Evolutionary conservation across 305 asterid genomes (phyloP).

Genomic region (Solanum hybrid): DNA sequence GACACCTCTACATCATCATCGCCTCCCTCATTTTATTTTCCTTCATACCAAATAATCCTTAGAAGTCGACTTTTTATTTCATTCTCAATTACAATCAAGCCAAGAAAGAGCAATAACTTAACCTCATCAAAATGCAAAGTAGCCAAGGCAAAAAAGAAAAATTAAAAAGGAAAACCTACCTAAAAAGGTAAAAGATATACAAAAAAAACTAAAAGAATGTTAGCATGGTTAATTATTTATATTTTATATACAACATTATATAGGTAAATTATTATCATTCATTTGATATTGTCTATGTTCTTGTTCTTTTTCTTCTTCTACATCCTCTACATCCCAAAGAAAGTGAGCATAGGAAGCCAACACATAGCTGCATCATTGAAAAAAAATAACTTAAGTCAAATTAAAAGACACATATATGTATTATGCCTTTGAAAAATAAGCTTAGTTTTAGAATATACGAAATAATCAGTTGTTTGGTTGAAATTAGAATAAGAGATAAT

Average conservation of each 20-base stretch:
- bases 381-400: not conserved
- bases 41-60: not conserved
- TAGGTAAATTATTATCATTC: not conserved
- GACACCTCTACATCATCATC: too few species aligned
- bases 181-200: not conserved
- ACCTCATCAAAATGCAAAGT: not conserved
- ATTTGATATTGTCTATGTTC: not conserved
- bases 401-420: too few species aligned
- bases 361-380: conserved; percentile 27
- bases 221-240: not conserved
- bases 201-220: not conserved
- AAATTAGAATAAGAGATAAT: not conserved
- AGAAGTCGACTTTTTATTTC: not conserved
- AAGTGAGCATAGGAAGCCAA: conserved; percentile 53
- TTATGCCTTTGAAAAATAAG: not conserved
- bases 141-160: not conserved
- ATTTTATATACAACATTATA: not conserved
- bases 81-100: not conserved
- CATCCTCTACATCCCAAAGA: conserved; percentile 50
- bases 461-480: too few species aligned
- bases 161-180: not conserved
- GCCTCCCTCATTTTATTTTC: too few species aligned
- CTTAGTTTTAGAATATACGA: not conserved
- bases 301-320: not conserved
- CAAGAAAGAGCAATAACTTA: not conserved